Percentiles rank a stretch among this genome's conserved stretches.
Conservation (phyloP, 2,329 filamentous ascomycete genomes). For the Colletotrichum liriopes region DNA sequence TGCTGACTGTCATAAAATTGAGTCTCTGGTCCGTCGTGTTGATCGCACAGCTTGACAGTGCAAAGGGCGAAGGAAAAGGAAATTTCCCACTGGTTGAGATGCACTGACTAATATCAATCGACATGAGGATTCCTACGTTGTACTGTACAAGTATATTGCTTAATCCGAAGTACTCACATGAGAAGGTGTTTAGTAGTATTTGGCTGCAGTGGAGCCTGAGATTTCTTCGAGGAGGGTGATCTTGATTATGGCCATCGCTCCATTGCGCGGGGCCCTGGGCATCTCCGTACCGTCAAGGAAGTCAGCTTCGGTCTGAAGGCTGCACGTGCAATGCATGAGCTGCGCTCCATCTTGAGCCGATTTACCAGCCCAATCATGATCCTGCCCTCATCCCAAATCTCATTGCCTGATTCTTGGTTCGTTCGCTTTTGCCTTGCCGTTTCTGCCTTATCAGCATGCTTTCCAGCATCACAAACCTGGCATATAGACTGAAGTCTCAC, state of each 20-base stretch:
- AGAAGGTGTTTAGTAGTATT: too few species aligned
- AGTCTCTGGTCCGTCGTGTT: not conserved
- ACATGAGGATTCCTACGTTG: too few species aligned
- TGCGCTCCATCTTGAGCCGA: not conserved
- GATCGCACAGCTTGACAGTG: not conserved
- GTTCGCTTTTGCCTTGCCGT: constrained; percentile 10
- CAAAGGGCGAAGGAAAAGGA: too few species aligned
- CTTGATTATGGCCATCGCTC: not conserved
- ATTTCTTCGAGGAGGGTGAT: too few species aligned
- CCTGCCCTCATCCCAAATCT: not conserved
- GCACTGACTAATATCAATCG: too few species aligned
- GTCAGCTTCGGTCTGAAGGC: not conserved
- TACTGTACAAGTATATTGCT: too few species aligned
- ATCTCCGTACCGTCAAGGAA: not conserved
- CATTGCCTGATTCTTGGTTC: constrained; percentile 6
- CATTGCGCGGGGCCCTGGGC: too few species aligned
- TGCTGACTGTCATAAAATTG: not conserved
- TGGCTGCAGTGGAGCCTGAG: not conserved
- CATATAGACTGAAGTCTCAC: not conserved
- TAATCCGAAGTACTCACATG: too few species aligned
- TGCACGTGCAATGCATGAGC: not conserved
- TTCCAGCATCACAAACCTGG: not conserved
- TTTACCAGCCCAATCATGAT: constrained; percentile 1
- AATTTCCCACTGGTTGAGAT: too few species aligned
- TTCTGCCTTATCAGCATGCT: constrained; percentile 20